phyloP scores from a whole-genome alignment of 2,329 filamentous ascomycete genomes.

The Diplodia mutila region DNA sequence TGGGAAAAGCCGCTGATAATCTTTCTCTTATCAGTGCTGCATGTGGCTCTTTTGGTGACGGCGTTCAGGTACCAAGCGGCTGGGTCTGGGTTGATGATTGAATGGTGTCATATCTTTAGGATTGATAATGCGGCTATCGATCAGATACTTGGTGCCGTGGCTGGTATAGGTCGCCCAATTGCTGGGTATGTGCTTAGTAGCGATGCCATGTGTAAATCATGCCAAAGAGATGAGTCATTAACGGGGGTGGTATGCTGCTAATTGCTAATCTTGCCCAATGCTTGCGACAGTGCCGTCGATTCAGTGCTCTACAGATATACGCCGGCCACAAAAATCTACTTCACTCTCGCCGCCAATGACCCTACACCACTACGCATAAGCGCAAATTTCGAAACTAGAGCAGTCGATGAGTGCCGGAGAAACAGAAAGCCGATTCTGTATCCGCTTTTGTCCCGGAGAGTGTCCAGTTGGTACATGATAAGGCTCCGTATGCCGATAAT shows the following conservation, averaged over 20 bases:
- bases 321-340: no score
- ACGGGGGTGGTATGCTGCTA: no score
- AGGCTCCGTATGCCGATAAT: not conserved
- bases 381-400: no score
- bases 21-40: conserved; percentile 3
- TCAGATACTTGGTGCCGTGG: not conserved
- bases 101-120: not conserved
- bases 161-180: not conserved
- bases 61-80: not conserved
- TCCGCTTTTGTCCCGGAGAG: not conserved
- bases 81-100: not conserved
- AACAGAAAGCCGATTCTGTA: no score
- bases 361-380: no score
- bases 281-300: no score
- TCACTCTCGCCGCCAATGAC: no score
- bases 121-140: not conserved
- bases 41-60: not conserved
- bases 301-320: no score
- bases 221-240: not conserved
- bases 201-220: not conserved
- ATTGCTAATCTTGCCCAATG: no score
- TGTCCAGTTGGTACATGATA: not conserved
- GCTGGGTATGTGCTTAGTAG: no score
- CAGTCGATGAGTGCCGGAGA: no score
- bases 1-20: not conserved